Evolutionary conservation across 306 rosid genomes (phyloP).

Genomic region (Trifolium subterraneum): DNA sequence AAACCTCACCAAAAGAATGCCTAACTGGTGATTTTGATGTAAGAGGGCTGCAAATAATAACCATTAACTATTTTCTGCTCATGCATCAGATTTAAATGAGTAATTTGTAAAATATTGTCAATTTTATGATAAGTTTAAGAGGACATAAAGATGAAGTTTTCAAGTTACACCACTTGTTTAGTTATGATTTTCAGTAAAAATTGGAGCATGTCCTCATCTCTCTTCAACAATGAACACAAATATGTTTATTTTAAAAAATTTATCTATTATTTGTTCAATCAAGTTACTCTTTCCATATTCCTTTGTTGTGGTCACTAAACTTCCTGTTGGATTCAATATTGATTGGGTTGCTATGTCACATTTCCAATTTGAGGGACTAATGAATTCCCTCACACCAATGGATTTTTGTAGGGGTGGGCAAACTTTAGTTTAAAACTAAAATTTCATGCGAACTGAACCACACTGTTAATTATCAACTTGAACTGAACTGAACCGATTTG

Average conservation of each 20-base stretch:
- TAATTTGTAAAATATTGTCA: slow-evolving; percentile 14
- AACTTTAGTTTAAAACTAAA: too few species aligned
- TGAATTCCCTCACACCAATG: too few species aligned
- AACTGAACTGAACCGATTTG: too few species aligned
- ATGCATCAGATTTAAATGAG: slow-evolving; percentile 1
- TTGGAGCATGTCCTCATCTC: too few species aligned
- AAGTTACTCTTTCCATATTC: neutral
- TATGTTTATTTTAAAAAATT: neutral
- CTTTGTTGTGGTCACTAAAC: too few species aligned
- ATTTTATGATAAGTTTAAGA: neutral
- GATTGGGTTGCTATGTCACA: too few species aligned
- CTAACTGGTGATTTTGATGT: slow-evolving; percentile 28
- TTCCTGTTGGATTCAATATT: too few species aligned
- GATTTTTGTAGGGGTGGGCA: too few species aligned
- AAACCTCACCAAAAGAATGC: slow-evolving; percentile 59
- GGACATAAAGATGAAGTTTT: neutral
- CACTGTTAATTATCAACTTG: too few species aligned
- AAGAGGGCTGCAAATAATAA: slow-evolving; percentile 28
- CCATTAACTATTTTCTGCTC: slow-evolving; percentile 11
- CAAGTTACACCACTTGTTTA: neutral
- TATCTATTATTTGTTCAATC: neutral
- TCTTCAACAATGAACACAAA: too few species aligned
- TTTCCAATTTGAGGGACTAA: too few species aligned
- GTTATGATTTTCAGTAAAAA: neutral
- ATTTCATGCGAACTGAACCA: too few species aligned